phyloP scores from a whole-genome alignment of 2,329 filamentous ascomycete species.

The Botrytis hyacinthi region DNA sequence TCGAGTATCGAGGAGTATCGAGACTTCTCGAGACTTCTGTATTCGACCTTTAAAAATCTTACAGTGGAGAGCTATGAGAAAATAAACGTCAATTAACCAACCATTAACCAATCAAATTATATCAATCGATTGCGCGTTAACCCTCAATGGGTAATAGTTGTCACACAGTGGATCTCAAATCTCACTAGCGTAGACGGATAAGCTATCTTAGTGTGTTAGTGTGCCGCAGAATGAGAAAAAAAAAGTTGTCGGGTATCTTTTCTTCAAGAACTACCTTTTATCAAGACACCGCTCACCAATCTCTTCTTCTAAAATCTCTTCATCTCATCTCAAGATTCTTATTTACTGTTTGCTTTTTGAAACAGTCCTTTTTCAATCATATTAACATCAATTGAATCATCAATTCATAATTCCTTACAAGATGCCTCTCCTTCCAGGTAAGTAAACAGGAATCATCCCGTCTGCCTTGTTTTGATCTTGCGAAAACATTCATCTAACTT shows the following conservation, averaged over 20 bases:
- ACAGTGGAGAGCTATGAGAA: background rate
- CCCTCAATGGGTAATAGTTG: background rate
- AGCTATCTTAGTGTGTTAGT: slow-evolving; percentile 31
- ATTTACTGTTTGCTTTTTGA: slow-evolving; percentile 1
- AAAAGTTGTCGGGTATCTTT: slow-evolving; percentile 30
- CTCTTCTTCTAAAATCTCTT: slow-evolving; percentile 17
- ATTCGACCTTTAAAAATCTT: background rate
- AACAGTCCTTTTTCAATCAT: background rate
- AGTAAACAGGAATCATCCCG: slow-evolving; percentile 12
- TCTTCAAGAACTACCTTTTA: slow-evolving; percentile 23
- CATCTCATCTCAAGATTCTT: background rate
- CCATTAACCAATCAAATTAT: background rate
- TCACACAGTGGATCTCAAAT: background rate
- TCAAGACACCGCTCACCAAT: slow-evolving; percentile 25
- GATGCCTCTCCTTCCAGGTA: slow-evolving; percentile 55
- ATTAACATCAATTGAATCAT: slow-evolving; percentile 19
- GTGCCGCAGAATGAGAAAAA: slow-evolving; percentile 25
- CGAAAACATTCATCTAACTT: slow-evolving; percentile 39
- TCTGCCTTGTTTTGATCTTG: slow-evolving; percentile 9
- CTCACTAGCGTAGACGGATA: slow-evolving; percentile 22
- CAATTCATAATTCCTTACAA: slow-evolving; percentile 30
- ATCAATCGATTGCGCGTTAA: background rate
- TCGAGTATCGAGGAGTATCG: background rate
- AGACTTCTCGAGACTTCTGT: slow-evolving; percentile 2
- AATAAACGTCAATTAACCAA: background rate